Percentiles rank a stretch among this genome's conserved stretches.
Conservation (phyloP, 1,284 basidiomycete genomes). For the Hemileia vastatrix region DNA sequence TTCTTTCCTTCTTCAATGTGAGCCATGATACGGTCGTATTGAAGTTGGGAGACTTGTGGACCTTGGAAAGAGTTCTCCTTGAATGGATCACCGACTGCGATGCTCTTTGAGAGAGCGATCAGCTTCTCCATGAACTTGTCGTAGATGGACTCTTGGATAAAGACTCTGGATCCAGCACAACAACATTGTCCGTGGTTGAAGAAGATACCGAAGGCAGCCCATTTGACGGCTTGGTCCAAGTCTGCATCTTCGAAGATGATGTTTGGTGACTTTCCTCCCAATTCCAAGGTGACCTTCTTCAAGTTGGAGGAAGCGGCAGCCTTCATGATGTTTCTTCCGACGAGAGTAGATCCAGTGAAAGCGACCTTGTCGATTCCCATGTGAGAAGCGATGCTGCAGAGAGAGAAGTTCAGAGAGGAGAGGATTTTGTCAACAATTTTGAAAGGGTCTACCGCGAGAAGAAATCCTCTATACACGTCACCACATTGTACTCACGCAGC, state of each 20-base stretch:
- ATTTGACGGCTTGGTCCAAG: constrained; percentile 67
- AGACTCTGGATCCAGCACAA: constrained; percentile 75
- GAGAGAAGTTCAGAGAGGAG: too few species aligned
- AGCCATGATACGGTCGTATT: constrained; percentile 81
- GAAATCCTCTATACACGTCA: too few species aligned
- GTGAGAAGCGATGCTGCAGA: constrained; percentile 62
- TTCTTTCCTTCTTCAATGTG: constrained; percentile 81
- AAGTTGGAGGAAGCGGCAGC: constrained; percentile 72
- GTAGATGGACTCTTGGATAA: constrained; percentile 59
- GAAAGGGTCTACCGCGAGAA: too few species aligned
- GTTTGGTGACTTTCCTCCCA: constrained; percentile 83
- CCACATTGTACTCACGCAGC: too few species aligned
- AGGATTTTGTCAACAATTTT: too few species aligned
- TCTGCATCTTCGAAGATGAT: constrained; percentile 52
- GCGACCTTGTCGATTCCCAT: constrained; percentile 53
- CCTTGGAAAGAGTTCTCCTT: constrained; percentile 61
- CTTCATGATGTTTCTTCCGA: constrained; percentile 75
- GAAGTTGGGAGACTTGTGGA: constrained; percentile 61
- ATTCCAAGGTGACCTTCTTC: constrained; percentile 85
- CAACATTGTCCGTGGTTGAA: constrained; percentile 59
- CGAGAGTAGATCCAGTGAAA: constrained; percentile 57
- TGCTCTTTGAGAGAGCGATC: constrained; percentile 50
- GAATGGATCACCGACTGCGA: constrained; percentile 73
- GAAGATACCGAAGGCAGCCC: constrained; percentile 70
- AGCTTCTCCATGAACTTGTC: constrained; percentile 15